Percentiles rank a stretch among this genome's conserved stretches.
These are phyloP conservation scores for Rhododendron griersonianum DNA, from an alignment of 148 eudicot species.

Conservation along the genomic window DNA sequence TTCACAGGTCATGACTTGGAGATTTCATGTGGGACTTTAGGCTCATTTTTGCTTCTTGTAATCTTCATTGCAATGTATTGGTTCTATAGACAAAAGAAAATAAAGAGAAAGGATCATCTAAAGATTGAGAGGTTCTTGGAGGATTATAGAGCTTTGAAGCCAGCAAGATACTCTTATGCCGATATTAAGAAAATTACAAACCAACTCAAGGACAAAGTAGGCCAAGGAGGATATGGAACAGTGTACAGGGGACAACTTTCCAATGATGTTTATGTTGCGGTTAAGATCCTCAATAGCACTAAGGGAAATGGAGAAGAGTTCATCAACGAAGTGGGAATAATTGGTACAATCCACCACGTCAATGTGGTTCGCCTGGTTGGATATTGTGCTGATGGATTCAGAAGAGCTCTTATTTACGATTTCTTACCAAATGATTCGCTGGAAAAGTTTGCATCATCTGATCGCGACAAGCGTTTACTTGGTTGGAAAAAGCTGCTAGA, in stretches of 20 bases:
- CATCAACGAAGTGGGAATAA: conserved; percentile 23
- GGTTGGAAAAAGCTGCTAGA: conserved; percentile 32
- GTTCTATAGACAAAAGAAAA: background rate
- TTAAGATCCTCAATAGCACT: conserved; percentile 22
- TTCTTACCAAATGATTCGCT: conserved; percentile 24
- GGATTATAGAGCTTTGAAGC: conserved; percentile 23
- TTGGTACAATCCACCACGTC: background rate
- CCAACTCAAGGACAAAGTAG: conserved; percentile 10
- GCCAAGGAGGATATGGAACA: conserved; percentile 26
- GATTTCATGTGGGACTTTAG: background rate
- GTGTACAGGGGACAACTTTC: conserved; percentile 29
- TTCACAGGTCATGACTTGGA: background rate
- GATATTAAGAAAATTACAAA: conserved; percentile 20
- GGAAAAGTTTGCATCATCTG: conserved; percentile 15
- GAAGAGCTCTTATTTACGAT: conserved; percentile 24
- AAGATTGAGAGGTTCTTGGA: conserved; percentile 20
- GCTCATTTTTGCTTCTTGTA: background rate
- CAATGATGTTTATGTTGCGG: conserved; percentile 25
- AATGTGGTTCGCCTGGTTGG: conserved; percentile 32
- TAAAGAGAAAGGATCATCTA: conserved; percentile 3
- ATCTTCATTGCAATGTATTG: background rate
- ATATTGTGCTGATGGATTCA: conserved; percentile 29
- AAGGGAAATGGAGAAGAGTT: conserved; percentile 26
- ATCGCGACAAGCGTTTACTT: background rate
- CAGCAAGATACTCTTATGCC: conserved; percentile 19